These are phyloP conservation scores for Penicillium bialowiezense DNA, from an alignment of 495 filamentous ascomycete genomes.

Conservation along the genomic window DNA sequence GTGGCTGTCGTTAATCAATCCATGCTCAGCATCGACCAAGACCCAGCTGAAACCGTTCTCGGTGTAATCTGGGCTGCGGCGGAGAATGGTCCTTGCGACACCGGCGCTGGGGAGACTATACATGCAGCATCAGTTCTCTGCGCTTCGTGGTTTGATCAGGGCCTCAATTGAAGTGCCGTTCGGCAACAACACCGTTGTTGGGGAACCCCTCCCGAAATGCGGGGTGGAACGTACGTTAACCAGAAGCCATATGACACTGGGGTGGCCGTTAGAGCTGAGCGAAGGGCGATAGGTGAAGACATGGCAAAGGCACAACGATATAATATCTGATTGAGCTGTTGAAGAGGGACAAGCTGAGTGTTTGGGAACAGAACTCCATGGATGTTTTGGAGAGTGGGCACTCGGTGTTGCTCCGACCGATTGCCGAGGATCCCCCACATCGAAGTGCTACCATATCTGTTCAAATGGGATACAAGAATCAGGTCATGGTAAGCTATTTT, in stretches of 20 bases:
- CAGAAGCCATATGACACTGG: slow-evolving; percentile 33
- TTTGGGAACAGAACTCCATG: too few relatives aligned
- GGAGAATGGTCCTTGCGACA: slow-evolving; percentile 36
- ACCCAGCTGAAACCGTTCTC: slow-evolving; percentile 55
- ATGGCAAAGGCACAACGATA: background rate
- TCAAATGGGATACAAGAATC: too few relatives aligned
- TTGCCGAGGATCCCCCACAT: slow-evolving; percentile 7
- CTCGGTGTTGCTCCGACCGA: slow-evolving; percentile 12
- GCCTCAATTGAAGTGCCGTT: background rate
- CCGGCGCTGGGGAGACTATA: slow-evolving; percentile 32
- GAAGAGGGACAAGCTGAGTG: background rate
- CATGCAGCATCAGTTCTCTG: background rate
- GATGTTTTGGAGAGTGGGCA: slow-evolving; percentile 1
- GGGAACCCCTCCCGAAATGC: background rate
- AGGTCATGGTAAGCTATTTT: too few relatives aligned
- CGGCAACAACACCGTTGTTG: background rate
- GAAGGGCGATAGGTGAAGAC: slow-evolving; percentile 2
- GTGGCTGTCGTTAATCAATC: slow-evolving; percentile 50
- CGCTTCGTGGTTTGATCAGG: background rate
- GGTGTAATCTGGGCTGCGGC: slow-evolving; percentile 24
- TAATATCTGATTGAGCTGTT: background rate
- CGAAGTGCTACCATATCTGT: background rate
- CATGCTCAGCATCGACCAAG: slow-evolving; percentile 77
- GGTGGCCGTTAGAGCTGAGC: background rate
- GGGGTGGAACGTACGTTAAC: slow-evolving; percentile 31